These are phyloP conservation scores for Stevia rebaudiana DNA, from an alignment of 140 eudicot species.

Conservation along the genomic window DNA sequence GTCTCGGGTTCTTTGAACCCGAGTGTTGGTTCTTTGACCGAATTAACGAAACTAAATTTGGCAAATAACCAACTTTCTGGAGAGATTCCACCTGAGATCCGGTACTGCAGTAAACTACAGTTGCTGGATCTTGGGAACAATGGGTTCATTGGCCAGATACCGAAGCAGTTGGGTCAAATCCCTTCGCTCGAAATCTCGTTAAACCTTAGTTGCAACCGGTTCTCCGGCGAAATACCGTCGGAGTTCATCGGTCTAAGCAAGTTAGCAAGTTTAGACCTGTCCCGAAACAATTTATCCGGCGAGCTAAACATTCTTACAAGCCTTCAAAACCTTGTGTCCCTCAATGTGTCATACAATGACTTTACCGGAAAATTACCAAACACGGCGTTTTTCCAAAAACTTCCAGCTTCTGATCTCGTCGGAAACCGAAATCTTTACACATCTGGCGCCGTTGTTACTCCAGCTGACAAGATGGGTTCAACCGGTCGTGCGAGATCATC, in stretches of 20 bases:
- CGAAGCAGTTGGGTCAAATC: conserved; percentile 73
- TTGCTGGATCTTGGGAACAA: conserved; percentile 75
- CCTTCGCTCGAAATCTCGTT: conserved; percentile 82
- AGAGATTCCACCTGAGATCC: conserved; percentile 62
- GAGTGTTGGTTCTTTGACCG: conserved; percentile 49
- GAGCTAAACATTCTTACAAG: conserved; percentile 36
- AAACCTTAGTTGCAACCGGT: conserved; percentile 76
- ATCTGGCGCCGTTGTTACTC: conserved; percentile 38
- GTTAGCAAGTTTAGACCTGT: conserved; percentile 65
- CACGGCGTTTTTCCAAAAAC: conserved; percentile 64
- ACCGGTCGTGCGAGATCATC: conserved; percentile 39
- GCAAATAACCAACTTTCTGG: conserved; percentile 71
- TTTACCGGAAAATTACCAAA: conserved; percentile 79
- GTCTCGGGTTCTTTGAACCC: conserved; percentile 56
- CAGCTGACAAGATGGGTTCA: conserved; percentile 36
- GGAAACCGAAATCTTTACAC: conserved; percentile 56
- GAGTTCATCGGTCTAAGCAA: conserved; percentile 66
- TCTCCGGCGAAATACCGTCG: conserved; percentile 62
- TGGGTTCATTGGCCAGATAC: conserved; percentile 65
- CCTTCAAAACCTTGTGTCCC: conserved; percentile 81
- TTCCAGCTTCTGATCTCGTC: conserved; percentile 49
- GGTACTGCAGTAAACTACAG: conserved; percentile 62
- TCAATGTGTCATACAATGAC: conserved; percentile 72
- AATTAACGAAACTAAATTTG: conserved; percentile 70
- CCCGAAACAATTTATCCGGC: conserved; percentile 70